Evolutionary conservation across 78 protist genomes (phyloP).

Genomic region (Capsaspora owczarzaki): DNA sequence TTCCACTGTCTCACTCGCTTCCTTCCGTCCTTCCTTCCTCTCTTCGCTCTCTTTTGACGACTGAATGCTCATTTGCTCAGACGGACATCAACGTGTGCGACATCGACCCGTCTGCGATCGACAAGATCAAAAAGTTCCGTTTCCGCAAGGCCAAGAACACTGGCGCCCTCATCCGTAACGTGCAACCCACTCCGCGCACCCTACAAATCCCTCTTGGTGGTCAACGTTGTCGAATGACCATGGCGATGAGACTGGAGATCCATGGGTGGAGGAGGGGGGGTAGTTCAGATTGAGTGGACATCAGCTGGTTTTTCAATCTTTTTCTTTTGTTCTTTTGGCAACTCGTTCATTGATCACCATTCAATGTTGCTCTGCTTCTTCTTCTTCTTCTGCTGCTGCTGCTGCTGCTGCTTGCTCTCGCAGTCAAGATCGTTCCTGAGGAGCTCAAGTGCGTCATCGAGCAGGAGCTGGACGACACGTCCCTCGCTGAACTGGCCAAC

Average conservation of each 20-base stretch:
- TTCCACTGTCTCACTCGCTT: too few relatives aligned
- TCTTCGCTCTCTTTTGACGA: too few relatives aligned
- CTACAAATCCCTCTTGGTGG: not conserved
- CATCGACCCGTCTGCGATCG: not conserved
- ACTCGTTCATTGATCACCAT: too few relatives aligned
- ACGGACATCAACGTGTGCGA: not conserved
- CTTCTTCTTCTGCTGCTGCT: not conserved
- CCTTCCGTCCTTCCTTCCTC: too few relatives aligned
- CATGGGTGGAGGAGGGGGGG: too few relatives aligned
- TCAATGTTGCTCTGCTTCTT: too few relatives aligned
- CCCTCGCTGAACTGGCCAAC: slow-evolving; percentile 46
- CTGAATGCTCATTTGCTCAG: too few relatives aligned
- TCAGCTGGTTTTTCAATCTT: too few relatives aligned
- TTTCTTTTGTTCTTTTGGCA: too few relatives aligned
- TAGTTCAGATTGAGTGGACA: too few relatives aligned
- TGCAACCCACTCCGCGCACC: not conserved
- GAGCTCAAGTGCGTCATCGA: slow-evolving; percentile 23
- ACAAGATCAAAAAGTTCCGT: not conserved
- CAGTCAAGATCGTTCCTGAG: slow-evolving; percentile 35
- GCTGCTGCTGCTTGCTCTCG: too few relatives aligned
- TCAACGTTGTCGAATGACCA: not conserved
- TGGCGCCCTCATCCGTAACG: slow-evolving; percentile 3
- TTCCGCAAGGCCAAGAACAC: slow-evolving; percentile 13
- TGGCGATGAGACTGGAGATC: too few relatives aligned
- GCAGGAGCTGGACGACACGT: slow-evolving; percentile 16